Evolutionary conservation across 208 protist genomes (phyloP).

Genomic region (Herpetomonas tarakana): DNA sequence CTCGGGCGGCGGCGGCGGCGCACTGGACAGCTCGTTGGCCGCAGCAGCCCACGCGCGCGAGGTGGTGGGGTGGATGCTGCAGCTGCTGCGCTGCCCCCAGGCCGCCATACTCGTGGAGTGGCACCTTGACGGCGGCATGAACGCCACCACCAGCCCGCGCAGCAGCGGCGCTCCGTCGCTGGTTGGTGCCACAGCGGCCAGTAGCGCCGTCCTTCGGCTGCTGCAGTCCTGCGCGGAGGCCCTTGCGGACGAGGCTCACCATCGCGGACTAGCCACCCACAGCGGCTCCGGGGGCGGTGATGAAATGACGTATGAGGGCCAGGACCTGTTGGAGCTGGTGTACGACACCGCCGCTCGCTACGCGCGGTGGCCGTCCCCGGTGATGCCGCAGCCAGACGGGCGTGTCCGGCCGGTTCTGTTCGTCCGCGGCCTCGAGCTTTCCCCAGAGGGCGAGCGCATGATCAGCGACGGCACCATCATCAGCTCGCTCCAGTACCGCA

Average conservation of each 20-base stretch:
- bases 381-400: conserved; percentile 19
- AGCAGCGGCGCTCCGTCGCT: conserved; percentile 14
- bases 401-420: conserved; percentile 43
- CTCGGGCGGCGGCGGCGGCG: not conserved
- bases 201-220: conserved; percentile 25
- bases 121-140: conserved; percentile 20
- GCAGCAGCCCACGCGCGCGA: conserved; percentile 8
- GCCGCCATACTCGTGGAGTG: conserved; percentile 54
- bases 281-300: too few relatives aligned
- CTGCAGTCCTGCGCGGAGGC: conserved; percentile 35
- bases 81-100: conserved; percentile 34
- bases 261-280: not conserved
- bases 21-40: not conserved
- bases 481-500: conserved; percentile 45
- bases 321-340: conserved; percentile 15
- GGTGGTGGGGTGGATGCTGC: conserved; percentile 47
- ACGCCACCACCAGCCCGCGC: too few relatives aligned
- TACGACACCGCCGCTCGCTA: conserved; percentile 1
- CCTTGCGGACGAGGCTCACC: conserved; percentile 7
- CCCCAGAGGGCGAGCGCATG: conserved; percentile 38
- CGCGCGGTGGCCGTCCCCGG: not conserved
- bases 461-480: conserved; percentile 26
- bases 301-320: conserved; percentile 8
- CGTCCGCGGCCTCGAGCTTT: conserved; percentile 36
- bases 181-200: conserved; percentile 2